Evolutionary conservation across 164 flowering plant species (phyloP), one percentile per base, ranked within the genome.

Genomic region (Vitis cinerea): DNA sequence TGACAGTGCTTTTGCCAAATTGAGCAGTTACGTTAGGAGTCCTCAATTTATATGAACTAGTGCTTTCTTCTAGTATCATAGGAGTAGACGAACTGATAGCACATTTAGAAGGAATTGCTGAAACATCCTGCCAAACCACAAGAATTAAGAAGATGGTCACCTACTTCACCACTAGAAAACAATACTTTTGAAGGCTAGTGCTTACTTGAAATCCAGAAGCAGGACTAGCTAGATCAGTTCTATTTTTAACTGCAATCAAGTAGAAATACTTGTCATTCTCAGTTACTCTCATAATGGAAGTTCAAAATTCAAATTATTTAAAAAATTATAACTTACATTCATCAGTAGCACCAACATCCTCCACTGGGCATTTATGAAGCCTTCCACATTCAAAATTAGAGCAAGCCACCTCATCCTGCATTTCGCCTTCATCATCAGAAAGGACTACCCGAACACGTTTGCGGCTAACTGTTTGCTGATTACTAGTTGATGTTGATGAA

Each of bases 341-440:
- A 77, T 79, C 77, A 54, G 88, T 87, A 72, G 90, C 82, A 57
- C 83, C 85, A 71, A 79, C 69, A 71, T 74, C 81, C 56, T 86
- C 91, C 2, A 50, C 50, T 10, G 74, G 77, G 50, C 19, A 19
- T 12, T 59, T 72, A 31, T 37, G 70, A 60, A 66, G 51, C 67
- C 78, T 75, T 64, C 69, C 77, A 63, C 44, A 6, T 37, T 37
- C 44, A 37, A 37, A 37, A 37, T 69, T 75, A 15, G 81, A 74
- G 57, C 52, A 61, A 44, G 67, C 74, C 11, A 50, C 62, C 72
- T 77, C 83, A 73, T 78, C 78, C 27, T 65, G 61, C 61, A 55
- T 71, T 67, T 90, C 92, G 68, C 63, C 85, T 65, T 94, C 99
- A 83, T 93, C 97, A 82, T 96, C 99, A 72, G 97, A 96, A 71